Conservation (phyloP, 2,329 filamentous ascomycete species). For the Trichoderma aggressivum region DNA sequence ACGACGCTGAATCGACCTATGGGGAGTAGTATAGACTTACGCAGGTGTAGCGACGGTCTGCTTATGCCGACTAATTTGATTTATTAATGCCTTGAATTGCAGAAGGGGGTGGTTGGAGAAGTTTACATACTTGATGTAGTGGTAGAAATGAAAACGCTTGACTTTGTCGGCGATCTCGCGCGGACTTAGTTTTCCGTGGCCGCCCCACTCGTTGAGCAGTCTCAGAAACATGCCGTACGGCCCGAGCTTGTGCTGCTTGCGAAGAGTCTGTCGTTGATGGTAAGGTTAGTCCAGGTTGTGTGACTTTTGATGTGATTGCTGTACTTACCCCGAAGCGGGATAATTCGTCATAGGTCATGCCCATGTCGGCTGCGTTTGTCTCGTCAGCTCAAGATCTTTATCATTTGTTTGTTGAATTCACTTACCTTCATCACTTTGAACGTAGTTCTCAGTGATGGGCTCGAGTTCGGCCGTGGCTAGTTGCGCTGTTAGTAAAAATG, state of each 20-base stretch:
- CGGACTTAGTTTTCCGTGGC: constrained; percentile 28
- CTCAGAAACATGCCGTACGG: constrained; percentile 40
- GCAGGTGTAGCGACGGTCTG: background rate
- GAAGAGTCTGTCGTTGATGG: constrained; percentile 29
- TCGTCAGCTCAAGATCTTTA: constrained; percentile 21
- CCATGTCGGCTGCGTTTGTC: background rate
- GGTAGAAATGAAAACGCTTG: background rate
- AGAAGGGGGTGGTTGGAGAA: background rate
- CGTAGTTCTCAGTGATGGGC: background rate
- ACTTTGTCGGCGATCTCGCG: constrained; percentile 37
- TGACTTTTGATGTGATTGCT: background rate
- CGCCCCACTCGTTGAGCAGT: constrained; percentile 38
- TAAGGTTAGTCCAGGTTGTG: background rate
- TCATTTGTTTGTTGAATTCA: constrained; percentile 25
- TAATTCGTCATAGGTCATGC: background rate
- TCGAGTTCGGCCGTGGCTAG: background rate
- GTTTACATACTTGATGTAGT: background rate
- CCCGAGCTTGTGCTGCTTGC: constrained; percentile 42
- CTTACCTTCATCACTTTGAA: constrained; percentile 1
- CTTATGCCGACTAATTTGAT: background rate
- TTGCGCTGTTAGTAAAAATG: background rate
- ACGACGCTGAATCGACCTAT: too few species aligned
- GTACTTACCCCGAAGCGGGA: background rate
- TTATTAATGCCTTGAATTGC: background rate
- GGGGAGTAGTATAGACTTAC: too few species aligned